A percentile compares a stretch with the other conserved stretches of the same genome.
These are phyloP conservation scores for Bryoerythrophyllum caledonicum DNA, from an alignment of 225 moss, liverwort and hornwort species.

Conservation along the genomic window DNA sequence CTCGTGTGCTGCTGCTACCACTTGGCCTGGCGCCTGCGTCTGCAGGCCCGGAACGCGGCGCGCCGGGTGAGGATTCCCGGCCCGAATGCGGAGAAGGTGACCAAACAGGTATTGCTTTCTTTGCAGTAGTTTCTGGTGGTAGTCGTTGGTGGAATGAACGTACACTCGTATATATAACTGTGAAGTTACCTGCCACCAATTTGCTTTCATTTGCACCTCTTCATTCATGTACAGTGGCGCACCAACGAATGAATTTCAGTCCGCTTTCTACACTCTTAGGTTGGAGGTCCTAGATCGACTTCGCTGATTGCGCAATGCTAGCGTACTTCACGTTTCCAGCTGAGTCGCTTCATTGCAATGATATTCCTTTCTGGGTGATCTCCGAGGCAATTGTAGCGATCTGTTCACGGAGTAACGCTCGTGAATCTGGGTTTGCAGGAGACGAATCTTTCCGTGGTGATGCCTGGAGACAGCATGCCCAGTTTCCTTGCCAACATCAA, in stretches of 20 bases:
- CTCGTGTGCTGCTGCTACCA: slow-evolving; percentile 52
- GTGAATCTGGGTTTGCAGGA: slow-evolving; percentile 36
- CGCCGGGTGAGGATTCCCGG: slow-evolving; percentile 16
- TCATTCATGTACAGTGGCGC: background rate
- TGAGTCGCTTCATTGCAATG: background rate
- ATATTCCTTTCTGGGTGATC: background rate
- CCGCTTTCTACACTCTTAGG: background rate
- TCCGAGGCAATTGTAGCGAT: background rate
- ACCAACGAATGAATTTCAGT: background rate
- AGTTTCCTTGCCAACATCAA: slow-evolving; percentile 49
- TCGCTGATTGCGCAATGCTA: background rate
- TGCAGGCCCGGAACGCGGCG: slow-evolving; percentile 38
- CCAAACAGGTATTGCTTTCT: slow-evolving; percentile 30
- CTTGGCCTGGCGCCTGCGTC: slow-evolving; percentile 49
- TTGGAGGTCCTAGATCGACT: background rate
- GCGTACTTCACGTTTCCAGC: background rate
- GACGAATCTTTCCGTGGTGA: slow-evolving; percentile 49
- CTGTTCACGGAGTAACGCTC: background rate
- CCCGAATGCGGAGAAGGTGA: slow-evolving; percentile 19
- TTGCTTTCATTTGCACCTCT: background rate
- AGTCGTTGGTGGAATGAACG: background rate
- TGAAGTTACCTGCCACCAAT: background rate
- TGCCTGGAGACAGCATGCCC: slow-evolving; percentile 61
- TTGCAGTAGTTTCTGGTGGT: background rate
- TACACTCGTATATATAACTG: background rate